Evolutionary conservation across 331 rosid species (phyloP), one percentile per base, ranked within the genome.

Genomic region (Acacia concinna): DNA sequence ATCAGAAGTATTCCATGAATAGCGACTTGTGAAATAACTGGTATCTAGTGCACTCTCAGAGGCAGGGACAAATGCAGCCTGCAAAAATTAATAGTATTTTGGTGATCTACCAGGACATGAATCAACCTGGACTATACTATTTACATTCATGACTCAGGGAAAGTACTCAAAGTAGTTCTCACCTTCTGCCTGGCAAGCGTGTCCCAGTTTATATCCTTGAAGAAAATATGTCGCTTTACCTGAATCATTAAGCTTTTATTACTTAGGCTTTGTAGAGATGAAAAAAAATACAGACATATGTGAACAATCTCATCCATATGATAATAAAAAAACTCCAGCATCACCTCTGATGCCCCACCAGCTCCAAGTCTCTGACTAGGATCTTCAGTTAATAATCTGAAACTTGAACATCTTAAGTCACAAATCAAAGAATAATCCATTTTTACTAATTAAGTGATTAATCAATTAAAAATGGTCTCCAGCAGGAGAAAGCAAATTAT

Each of bases 51-150:
- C 96, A 84, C 98, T 93, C 81, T 93, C 99, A 21, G 99, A 96
- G 37, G 96, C 52, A 79, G 99, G 99, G 89, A 96, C 97, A 91
- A 96, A 96, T 25, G 99, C 99, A 79, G 99, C 99, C 99, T 96
- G 92, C 75, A 82, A 81, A 77, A 82, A 67, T 84, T 52, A 71
- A 60, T n/a, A 28, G 21, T 66, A 44, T 67, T 60, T 31, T 56
- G 27, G 47, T 34, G 35, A 32, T 65, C n/a, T 41, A 54, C 56
- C 75, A 78, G 43, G 35, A 49, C 68, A 79, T 20, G 13, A 12
- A 34, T 71, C 31, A 8, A 20, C 28, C 71, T 7, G 5, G 66
- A 73, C 49, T 38, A 72, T 38, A 74, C 31, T 44, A 70, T 70
- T 52, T 69, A 20, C 65, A 47, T 28, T 38, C 31, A 41, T 68